phyloP scores from a whole-genome alignment of 805 yeast species.

The Zygoascus flipseniorum region DNA sequence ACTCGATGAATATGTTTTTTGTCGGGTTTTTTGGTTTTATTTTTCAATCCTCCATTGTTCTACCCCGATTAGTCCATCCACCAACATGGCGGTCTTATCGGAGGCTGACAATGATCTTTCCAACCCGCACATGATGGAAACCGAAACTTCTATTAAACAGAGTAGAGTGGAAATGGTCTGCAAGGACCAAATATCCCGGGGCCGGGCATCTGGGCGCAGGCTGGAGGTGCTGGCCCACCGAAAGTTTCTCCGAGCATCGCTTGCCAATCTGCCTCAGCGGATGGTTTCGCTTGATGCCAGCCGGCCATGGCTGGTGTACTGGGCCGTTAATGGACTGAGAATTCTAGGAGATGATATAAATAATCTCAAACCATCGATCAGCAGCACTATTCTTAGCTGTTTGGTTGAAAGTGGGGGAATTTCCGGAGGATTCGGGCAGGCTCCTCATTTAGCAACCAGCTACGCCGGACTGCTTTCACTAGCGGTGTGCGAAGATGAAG shows the following conservation, averaged over 20 bases:
- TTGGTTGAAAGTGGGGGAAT: slow-evolving; percentile 50
- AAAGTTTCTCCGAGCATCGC: slow-evolving; percentile 35
- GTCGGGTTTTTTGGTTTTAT: neutral
- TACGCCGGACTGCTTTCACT: slow-evolving; percentile 70
- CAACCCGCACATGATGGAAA: neutral
- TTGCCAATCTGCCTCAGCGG: slow-evolving; percentile 39
- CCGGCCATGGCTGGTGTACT: slow-evolving; percentile 85
- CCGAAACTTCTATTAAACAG: neutral
- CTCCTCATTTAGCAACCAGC: slow-evolving; percentile 76
- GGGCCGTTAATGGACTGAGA: slow-evolving; percentile 57
- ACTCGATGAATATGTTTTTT: too few species aligned
- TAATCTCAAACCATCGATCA: slow-evolving; percentile 19
- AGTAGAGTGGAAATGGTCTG: neutral
- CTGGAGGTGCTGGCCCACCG: slow-evolving; percentile 30
- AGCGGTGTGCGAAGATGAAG: slow-evolving; percentile 39
- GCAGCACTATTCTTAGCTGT: slow-evolving; percentile 27
- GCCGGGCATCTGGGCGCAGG: neutral
- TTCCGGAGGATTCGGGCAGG: slow-evolving; percentile 78
- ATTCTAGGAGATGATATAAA: slow-evolving; percentile 33
- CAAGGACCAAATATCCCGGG: neutral
- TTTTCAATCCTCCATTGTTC: neutral
- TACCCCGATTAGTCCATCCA: neutral
- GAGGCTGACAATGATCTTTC: neutral
- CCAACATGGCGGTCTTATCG: neutral
- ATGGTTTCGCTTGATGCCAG: slow-evolving; percentile 69